Evolutionary conservation across 78 protist genomes (phyloP).

Genomic region (Pelomyxa schiedti): DNA sequence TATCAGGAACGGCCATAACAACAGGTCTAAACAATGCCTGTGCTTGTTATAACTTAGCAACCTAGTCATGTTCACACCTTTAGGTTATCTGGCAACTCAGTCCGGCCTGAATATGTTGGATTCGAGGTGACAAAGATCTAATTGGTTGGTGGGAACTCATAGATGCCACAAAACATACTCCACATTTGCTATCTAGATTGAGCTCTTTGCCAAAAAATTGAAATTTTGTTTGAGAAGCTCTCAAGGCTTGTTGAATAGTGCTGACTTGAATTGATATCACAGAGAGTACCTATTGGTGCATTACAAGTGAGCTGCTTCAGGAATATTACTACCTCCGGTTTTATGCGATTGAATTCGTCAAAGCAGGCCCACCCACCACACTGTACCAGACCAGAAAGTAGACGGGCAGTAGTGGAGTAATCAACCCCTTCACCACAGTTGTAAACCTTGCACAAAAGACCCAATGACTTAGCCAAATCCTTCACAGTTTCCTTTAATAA

Average conservation of each 20-base stretch:
- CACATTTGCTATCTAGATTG: constrained; percentile 11
- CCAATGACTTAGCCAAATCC: constrained; percentile 70
- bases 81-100: constrained; percentile 87
- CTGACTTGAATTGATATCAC: constrained; percentile 33
- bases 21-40: constrained; percentile 75
- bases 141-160: too few relatives aligned
- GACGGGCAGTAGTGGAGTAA: constrained; percentile 36
- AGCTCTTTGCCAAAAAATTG: constrained; percentile 34
- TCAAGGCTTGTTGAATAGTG: constrained; percentile 33
- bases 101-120: constrained; percentile 78
- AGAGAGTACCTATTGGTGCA: constrained; percentile 55
- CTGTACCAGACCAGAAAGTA: constrained; percentile 72
- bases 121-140: constrained; percentile 81
- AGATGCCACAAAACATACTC: too few relatives aligned
- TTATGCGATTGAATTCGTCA: constrained; percentile 83
- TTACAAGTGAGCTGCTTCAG: too few relatives aligned
- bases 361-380: constrained; percentile 82
- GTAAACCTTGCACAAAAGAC: constrained; percentile 65
- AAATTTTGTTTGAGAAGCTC: constrained; percentile 6
- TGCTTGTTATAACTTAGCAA: background rate
- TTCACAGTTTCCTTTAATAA: constrained; percentile 72
- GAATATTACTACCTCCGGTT: too few relatives aligned
- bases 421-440: constrained; percentile 73
- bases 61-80: constrained; percentile 37
- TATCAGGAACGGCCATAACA: constrained; percentile 87